Evolutionary conservation across 495 filamentous ascomycete species (phyloP).

Genomic region (Penicillium steckii): DNA sequence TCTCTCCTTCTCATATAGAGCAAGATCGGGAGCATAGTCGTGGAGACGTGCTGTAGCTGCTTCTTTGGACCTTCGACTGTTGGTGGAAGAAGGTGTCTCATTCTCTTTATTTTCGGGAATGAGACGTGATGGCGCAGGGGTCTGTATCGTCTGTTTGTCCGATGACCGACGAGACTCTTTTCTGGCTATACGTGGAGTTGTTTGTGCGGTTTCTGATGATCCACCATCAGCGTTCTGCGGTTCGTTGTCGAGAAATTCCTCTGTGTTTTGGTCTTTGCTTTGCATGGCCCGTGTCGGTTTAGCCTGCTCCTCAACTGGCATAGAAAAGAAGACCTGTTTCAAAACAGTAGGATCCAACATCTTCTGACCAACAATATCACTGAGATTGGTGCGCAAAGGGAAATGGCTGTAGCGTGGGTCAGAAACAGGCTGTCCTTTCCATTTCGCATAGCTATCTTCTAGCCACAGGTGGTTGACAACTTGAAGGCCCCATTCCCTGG

Average conservation of each 20-base stretch:
- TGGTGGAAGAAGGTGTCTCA: slow-evolving; percentile 73
- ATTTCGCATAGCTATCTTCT: slow-evolving; percentile 93
- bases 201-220: slow-evolving; percentile 16
- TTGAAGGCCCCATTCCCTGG: slow-evolving; percentile 86
- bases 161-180: slow-evolving; percentile 29
- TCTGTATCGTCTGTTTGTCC: slow-evolving; percentile 34
- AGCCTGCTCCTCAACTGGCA: slow-evolving; percentile 21
- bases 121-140: slow-evolving; percentile 45
- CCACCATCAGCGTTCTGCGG: slow-evolving; percentile 17
- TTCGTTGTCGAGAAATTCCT: slow-evolving; percentile 16
- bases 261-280: slow-evolving; percentile 34
- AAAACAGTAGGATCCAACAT: slow-evolving; percentile 57
- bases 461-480: slow-evolving; percentile 96
- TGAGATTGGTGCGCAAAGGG: slow-evolving; percentile 83
- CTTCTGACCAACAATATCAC: slow-evolving; percentile 89
- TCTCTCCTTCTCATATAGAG: slow-evolving; percentile 88
- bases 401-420: slow-evolving; percentile 77
- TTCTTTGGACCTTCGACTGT: slow-evolving; percentile 84
- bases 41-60: slow-evolving; percentile 75
- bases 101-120: slow-evolving; percentile 73
- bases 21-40: slow-evolving; percentile 75
- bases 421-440: slow-evolving; percentile 64
- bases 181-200: slow-evolving; percentile 14
- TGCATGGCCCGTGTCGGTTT: slow-evolving; percentile 33
- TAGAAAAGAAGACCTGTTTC: slow-evolving; percentile 48